Base-by-base conservation (phyloP, 257 asterid species). In the Agastache rugosa region DNA sequence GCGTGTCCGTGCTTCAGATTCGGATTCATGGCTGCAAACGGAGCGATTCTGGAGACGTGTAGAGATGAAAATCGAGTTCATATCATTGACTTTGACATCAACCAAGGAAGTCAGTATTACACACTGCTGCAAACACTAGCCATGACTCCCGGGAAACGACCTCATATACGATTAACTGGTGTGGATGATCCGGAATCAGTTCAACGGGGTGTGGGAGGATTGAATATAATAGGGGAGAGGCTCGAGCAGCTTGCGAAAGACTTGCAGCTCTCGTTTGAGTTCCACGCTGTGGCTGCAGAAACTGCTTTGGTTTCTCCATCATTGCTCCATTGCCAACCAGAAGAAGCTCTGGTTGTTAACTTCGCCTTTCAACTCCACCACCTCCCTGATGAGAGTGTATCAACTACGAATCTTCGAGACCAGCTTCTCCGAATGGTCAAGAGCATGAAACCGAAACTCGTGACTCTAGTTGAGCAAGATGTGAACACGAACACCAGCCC, bases 361-460 rank as follows among this genome's bases (percentile, higher is more conserved):
- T 94, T 92, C 6, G 97, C 99, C 1, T 94, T 94, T 80, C 99
- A 92, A 93, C 97, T 94, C 71, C 99, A 94, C 84, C 99, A 94
- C 88, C 75, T 92, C 88, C 99, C 97, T 0, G 97, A 94, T 63
- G 99, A 94, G 86, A 94, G 97, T 23, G 99, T 92, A 4, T 92
- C 97, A 0, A 90, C 91, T 0, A 84, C 84, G 17, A 94, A 92
- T 63, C 79, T 87, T 8, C 86, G 99, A 2, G 99, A 92, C 79
- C 97, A 82, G 76, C 97, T 94, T 71, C 91, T 94, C 17, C 87
- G 96, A 20, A 94, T 94, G 99, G 92, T 94, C 8, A 94, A 92
- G 75, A 75, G 96, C 80, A 76, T 94, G 63, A 82, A 81, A 9
- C 98, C 97, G 3, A 94, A 89, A 58, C 88, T 90, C 1, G 98